Percentiles rank a stretch among this genome's conserved stretches.
These are phyloP conservation scores for Rubus parviflorus DNA, from an alignment of 306 rosid genomes.

Conservation along the genomic window DNA sequence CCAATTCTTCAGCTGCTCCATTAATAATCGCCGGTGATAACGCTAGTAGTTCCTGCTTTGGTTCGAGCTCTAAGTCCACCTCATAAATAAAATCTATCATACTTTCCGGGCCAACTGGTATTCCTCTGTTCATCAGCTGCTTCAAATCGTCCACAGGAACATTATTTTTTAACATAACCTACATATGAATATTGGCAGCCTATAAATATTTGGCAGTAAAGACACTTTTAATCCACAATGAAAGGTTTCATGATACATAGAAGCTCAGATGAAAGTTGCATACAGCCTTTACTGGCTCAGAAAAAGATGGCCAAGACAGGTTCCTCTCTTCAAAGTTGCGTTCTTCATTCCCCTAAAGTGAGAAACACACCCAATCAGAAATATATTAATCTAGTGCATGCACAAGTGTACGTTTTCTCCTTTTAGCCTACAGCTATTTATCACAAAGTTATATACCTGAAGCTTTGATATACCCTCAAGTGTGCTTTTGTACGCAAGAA, in stretches of 20 bases:
- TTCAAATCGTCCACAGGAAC: conserved; percentile 88
- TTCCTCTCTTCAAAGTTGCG: conserved; percentile 67
- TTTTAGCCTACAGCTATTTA: background rate
- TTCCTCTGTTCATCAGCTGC: conserved; percentile 70
- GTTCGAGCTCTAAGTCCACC: conserved; percentile 60
- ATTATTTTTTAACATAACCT: conserved; percentile 68
- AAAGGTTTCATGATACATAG: background rate
- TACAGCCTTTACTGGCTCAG: conserved; percentile 88
- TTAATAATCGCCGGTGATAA: conserved; percentile 63
- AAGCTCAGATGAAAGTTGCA: background rate
- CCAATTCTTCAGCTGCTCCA: conserved; percentile 84
- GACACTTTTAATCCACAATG: background rate
- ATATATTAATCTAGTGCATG: background rate
- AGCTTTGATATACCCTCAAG: conserved; percentile 82
- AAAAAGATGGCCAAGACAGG: conserved; percentile 84
- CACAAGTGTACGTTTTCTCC: background rate
- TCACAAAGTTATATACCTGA: conserved; percentile 44
- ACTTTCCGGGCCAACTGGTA: conserved; percentile 67
- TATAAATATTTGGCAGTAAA: background rate
- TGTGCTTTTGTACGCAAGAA: conserved; percentile 84
- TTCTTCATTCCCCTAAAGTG: background rate
- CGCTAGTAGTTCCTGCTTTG: conserved; percentile 55
- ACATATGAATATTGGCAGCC: background rate
- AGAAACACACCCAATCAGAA: background rate
- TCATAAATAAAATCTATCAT: conserved; percentile 65